Evolutionary conservation across 495 filamentous ascomycete species (phyloP).

Genomic region (Aspergillus carlsbadensis): DNA sequence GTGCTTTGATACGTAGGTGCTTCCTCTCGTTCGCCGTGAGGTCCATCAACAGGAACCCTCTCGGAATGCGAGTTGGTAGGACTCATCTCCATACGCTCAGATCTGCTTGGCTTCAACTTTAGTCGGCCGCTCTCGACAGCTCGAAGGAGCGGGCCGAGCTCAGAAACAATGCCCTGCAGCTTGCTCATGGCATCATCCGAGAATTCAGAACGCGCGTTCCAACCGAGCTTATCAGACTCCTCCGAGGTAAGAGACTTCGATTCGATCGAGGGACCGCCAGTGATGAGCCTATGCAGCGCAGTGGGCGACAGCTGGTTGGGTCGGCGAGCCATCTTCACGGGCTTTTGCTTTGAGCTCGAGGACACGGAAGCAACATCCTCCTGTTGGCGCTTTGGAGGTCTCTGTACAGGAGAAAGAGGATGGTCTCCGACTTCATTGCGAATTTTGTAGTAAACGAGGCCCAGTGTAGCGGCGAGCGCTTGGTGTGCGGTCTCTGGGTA

Average conservation of each 20-base stretch:
- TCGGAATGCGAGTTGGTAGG: constrained; percentile 31
- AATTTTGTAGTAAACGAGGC: constrained; percentile 44
- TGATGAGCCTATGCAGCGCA: constrained; percentile 32
- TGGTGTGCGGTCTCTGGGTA: constrained; percentile 43
- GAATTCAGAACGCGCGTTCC: constrained; percentile 39
- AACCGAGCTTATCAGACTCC: constrained; percentile 38
- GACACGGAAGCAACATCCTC: constrained; percentile 34
- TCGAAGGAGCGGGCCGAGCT: constrained; percentile 35
- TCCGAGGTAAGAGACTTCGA: constrained; percentile 38
- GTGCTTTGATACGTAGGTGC: constrained; percentile 28
- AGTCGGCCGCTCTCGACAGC: constrained; percentile 35
- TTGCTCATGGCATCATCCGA: constrained; percentile 42
- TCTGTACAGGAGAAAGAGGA: constrained; percentile 23
- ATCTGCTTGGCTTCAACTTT: constrained; percentile 8
- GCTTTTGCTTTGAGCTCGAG: constrained; percentile 35
- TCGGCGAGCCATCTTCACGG: constrained; percentile 37
- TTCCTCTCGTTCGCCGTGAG: constrained; percentile 23
- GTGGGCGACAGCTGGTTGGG: constrained; percentile 34
- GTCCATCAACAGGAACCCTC: constrained; percentile 18
- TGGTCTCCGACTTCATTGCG: constrained; percentile 42
- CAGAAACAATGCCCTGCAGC: constrained; percentile 37
- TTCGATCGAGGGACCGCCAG: constrained; percentile 38
- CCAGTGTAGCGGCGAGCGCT: constrained; percentile 40
- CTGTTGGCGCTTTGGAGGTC: constrained; percentile 38
- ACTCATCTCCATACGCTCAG: constrained; percentile 25